A percentile compares a stretch with the other conserved stretches of the same genome.
Evolutionary conservation across 2,329 filamentous ascomycete species (phyloP).

Genomic region (Pseudogymnoascus sp.): DNA sequence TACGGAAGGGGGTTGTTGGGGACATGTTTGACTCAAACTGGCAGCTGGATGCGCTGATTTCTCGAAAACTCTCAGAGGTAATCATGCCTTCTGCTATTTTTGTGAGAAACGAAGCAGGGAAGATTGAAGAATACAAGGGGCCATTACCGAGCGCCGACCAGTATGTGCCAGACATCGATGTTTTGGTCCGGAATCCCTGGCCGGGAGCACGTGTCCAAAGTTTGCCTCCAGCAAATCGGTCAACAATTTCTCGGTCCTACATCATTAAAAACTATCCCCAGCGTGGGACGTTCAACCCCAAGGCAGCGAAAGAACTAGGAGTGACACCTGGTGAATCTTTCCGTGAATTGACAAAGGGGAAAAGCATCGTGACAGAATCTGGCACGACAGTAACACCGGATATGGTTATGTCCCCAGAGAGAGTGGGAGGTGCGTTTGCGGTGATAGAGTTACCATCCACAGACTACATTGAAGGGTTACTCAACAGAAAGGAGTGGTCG

Average conservation of each 20-base stretch:
- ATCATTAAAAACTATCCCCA: conserved; percentile 69
- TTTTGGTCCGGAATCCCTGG: conserved; percentile 71
- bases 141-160: conserved; percentile 49
- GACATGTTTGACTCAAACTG: conserved; percentile 75
- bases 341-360: conserved; percentile 51
- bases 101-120: conserved; percentile 54
- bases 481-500: conserved; percentile 66
- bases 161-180: conserved; percentile 55
- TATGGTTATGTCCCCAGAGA: conserved; percentile 68
- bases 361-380: conserved; percentile 54
- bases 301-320: conserved; percentile 56
- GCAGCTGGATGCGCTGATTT: conserved; percentile 61
- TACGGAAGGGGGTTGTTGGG: conserved; percentile 56
- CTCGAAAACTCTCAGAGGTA: conserved; percentile 59
- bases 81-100: conserved; percentile 64
- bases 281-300: conserved; percentile 71
- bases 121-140: conserved; percentile 62
- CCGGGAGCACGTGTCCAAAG: conserved; percentile 56
- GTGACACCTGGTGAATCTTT: conserved; percentile 54
- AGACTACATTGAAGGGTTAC: conserved; percentile 62
- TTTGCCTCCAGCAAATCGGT: conserved; percentile 62
- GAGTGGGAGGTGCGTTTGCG: conserved; percentile 65
- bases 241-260: conserved; percentile 70
- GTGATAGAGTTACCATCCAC: conserved; percentile 69
- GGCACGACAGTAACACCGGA: conserved; percentile 70